Base-by-base conservation (phyloP, 2,329 filamentous ascomycete species). In the Aspergillus neotritici region DNA sequence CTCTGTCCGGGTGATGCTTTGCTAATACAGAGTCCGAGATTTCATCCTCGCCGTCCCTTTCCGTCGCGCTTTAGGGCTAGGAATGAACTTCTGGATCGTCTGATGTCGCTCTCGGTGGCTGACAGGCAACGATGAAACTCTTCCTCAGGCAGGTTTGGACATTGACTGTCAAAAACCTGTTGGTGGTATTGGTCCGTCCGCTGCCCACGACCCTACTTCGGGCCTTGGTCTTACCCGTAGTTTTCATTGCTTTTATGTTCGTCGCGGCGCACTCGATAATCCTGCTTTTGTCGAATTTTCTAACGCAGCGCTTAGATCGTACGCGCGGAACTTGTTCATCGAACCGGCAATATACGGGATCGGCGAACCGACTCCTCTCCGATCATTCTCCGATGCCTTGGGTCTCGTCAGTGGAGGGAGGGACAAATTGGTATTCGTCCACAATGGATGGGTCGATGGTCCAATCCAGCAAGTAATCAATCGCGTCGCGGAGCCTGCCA, bases 241-340 rank as follows among this genome's bases (percentile, higher is more conserved):
- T 79, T 32, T 77, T 78, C 55, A 64, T 70, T n/a, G 65, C 62
- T 37, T 72, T 74, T 57, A 51, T 70, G 57, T 66, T 41, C 31
- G 58, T 52, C 10, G 12, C 34, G 32, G 44, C 32, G 3, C 32
- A n/a, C 37, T 16, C 21, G 5, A 10, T 15, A 25, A 31, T 16
- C n/a, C 53, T 25, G 21, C 9, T 8, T 25, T 8, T 25, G 3
- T 21, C 7, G 7, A 25, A 8, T 25, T 25, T 2, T 25, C 21
- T 25, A 25, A 25, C 9, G 21, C 21, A 9, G 6, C 21, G 21
- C 21, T 25, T 25, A 76, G 77, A 36, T 70, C 71, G 41, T 91
- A 85, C 63, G 84, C 87, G 12, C 83, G 86, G 54, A 90, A 90
- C 62, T 79, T 95, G 50, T 91, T 94, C 57, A 78, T 90, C 3